A percentile compares a stretch with the other conserved stretches of the same genome.
Conservation (phyloP, 2,329 filamentous ascomycete species). For the Ascocoryne sarcoides region DNA sequence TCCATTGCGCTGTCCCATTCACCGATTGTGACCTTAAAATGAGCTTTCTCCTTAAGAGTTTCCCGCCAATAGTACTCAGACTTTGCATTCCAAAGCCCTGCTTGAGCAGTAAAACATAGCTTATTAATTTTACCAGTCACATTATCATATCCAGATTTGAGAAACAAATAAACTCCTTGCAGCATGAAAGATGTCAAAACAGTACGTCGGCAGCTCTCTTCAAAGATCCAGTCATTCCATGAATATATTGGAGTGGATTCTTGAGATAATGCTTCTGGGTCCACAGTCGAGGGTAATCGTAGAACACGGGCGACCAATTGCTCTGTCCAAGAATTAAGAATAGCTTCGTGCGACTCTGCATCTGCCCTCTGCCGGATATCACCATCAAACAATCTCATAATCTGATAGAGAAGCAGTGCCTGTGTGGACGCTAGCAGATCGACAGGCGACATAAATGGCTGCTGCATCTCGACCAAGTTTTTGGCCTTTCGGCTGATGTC, state of each 20-base stretch:
- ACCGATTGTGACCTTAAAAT: no score
- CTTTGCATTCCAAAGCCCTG: no score
- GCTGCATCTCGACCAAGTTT: constrained; percentile 9
- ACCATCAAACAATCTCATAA: constrained; percentile 24
- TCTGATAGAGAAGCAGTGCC: constrained; percentile 21
- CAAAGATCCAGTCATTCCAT: constrained; percentile 29
- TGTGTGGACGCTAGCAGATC: constrained; percentile 13
- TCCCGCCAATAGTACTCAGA: no score
- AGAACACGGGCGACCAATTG: constrained; percentile 6
- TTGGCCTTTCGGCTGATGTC: constrained; percentile 19
- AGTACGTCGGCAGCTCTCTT: constrained; percentile 27
- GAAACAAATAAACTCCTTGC: constrained; percentile 15
- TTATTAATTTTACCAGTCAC: no score
- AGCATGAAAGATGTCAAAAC: constrained; percentile 20
- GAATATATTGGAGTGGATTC: no score
- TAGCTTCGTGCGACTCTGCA: constrained; percentile 17
- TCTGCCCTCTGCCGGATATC: constrained; percentile 22
- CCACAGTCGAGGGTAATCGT: no score
- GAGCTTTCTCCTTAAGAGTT: no score
- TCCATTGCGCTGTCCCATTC: no score
- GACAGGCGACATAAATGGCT: constrained; percentile 1
- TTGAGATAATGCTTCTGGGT: no score
- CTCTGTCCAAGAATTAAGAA: constrained; percentile 18
- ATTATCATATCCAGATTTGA: no score
- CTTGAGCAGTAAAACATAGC: no score